Base-by-base conservation (phyloP, 2,329 filamentous ascomycete genomes). In the Ophiostoma novo-ulmi region DNA sequence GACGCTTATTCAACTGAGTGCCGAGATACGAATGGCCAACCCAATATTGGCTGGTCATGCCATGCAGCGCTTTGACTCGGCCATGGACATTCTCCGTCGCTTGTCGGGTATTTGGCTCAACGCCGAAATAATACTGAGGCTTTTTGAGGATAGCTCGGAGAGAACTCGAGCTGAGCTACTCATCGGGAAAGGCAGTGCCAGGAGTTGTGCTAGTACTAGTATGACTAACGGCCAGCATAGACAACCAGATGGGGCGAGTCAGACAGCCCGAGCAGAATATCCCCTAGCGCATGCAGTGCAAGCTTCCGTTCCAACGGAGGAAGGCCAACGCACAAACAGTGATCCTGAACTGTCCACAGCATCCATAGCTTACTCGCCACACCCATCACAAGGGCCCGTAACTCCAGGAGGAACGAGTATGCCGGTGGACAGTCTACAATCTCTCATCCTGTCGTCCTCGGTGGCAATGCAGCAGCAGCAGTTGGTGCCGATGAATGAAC, bases 61-160 rank as follows among this genome's bases (percentile, higher is more conserved):
- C 5, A 70, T 75, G 39, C 69, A 73, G 26, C 69, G 73, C 26
- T 75, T 74, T 61, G 74, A 74, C 38, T 72, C 72, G 10, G 74
- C 75, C 11, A 71, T 76, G 66, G 68, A 69, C 26, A 72, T 71
- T 17, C 55, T 76, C 67, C 65, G 73, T 20, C 52, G 69, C 11
- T 69, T 76, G 14, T 73, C 75, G 2, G 72, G 71, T 4, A 75
- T 72, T 38, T 76, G 75, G 75, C 74, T 73, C 5, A 74, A 75
- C 38, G 75, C 74, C 5, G 72, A 74, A 41, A 61, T 73, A 14
- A 73, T 76, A 8, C 39, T 75, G 41, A 71, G 71, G 5, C 71
- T 76, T 41, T 76, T 76, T 39, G 75, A 76, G 52, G 83, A 84
- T 39, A 69, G 70, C 11, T 71, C 72, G 0, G 70, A 71, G 63